phyloP scores from a whole-genome alignment of 371 early-diverging fungal species.

The Fennellomyces sp. region DNA sequence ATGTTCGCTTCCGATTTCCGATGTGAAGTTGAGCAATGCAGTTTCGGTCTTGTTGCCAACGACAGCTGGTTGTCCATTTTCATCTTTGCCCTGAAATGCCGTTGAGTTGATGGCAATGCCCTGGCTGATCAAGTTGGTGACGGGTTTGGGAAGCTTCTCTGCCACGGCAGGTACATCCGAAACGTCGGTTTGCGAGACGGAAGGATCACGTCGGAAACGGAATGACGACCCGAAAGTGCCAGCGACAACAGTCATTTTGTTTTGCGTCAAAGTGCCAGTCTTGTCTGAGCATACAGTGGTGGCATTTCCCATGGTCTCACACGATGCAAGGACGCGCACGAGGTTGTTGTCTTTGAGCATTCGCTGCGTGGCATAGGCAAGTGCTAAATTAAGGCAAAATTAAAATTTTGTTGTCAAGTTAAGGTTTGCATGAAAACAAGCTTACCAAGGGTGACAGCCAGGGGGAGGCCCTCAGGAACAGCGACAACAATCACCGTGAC shows the following conservation, averaged over 20 bases:
- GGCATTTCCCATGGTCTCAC: conserved; percentile 95
- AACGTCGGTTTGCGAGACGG: conserved; percentile 33
- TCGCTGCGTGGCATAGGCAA: conserved; percentile 75
- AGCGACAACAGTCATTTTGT: conserved; percentile 87
- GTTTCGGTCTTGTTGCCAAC: conserved; percentile 88
- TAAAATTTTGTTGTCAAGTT: not conserved
- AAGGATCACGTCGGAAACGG: conserved; percentile 34
- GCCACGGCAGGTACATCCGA: conserved; percentile 29
- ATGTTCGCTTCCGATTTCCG: conserved; percentile 48
- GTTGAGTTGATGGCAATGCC: conserved; percentile 71
- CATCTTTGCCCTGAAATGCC: conserved; percentile 70
- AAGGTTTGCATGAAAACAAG: conserved; percentile 10
- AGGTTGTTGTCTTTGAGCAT: conserved; percentile 93
- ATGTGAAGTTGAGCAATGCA: conserved; percentile 74
- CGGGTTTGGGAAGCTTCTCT: conserved; percentile 34
- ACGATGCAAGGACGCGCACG: conserved; percentile 87
- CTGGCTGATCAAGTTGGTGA: conserved; percentile 54
- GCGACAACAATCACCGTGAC: conserved; percentile 80
- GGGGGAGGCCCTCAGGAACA: conserved; percentile 84
- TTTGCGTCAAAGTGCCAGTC: conserved; percentile 90
- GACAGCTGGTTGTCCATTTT: conserved; percentile 53
- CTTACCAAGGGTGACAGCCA: conserved; percentile 73
- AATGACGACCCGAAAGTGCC: conserved; percentile 57
- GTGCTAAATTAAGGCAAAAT: conserved; percentile 42
- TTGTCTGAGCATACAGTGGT: conserved; percentile 93